These are phyloP conservation scores for Lachancea cidri DNA, from an alignment of 805 yeast species.

Conservation along the genomic window DNA sequence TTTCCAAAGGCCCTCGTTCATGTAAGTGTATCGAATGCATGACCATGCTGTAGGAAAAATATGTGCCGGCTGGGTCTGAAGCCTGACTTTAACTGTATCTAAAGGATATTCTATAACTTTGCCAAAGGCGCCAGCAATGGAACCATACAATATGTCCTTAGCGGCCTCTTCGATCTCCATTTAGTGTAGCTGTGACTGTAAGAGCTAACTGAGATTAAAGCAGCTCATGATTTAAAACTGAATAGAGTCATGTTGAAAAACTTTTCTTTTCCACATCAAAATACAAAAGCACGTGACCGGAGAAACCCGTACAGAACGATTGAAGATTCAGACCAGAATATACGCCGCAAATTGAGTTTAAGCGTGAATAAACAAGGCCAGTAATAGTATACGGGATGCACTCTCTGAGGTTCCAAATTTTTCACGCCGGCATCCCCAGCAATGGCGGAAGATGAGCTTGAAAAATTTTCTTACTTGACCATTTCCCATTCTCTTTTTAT, in stretches of 20 bases:
- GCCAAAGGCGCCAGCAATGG: conserved; percentile 71
- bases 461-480: conserved; percentile 8
- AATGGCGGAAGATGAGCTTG: neutral
- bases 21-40: conserved; percentile 57
- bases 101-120: conserved; percentile 87
- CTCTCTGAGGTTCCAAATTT: neutral
- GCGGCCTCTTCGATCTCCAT: conserved; percentile 22
- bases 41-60: conserved; percentile 55
- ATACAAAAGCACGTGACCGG: too few relatives aligned
- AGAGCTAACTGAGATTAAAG: too few relatives aligned
- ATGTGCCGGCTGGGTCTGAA: conserved; percentile 68
- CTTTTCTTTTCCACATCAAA: neutral
- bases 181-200: neutral
- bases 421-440: neutral
- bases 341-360: too few relatives aligned
- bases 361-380: neutral
- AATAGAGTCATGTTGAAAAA: neutral
- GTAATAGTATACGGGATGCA: neutral
- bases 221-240: too few relatives aligned
- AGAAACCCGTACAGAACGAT: neutral
- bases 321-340: neutral
- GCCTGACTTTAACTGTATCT: conserved; percentile 55
- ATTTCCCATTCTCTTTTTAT: conserved; percentile 3
- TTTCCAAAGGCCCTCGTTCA: conserved; percentile 57
- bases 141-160: conserved; percentile 35